Evolutionary conservation across 345 rosid genomes (phyloP).

Genomic region (Moricandia moricandioides): DNA sequence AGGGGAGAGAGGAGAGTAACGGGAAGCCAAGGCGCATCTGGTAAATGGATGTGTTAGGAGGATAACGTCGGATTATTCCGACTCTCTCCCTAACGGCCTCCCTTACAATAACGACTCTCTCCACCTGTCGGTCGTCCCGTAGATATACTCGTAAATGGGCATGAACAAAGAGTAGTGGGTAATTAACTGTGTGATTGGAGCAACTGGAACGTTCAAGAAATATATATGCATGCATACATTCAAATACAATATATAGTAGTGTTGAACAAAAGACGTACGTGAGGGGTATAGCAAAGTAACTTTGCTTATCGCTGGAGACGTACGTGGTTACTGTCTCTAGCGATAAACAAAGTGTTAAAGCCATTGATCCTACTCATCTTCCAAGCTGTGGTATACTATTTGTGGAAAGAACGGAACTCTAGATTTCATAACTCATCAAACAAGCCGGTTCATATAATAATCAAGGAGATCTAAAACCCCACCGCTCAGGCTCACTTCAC

Average conservation of each 20-base stretch:
- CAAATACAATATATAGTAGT: neutral
- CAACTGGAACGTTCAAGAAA: slow-evolving; percentile 49
- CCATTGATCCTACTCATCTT: too few species aligned
- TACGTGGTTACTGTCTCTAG: too few species aligned
- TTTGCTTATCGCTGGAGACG: too few species aligned
- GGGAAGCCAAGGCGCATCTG: slow-evolving; percentile 57
- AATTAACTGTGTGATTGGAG: slow-evolving; percentile 59
- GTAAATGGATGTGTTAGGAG: slow-evolving; percentile 66
- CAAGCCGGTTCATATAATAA: too few species aligned
- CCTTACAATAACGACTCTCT: slow-evolving; percentile 39
- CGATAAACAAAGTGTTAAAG: too few species aligned
- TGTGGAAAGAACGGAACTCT: too few species aligned
- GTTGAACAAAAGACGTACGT: slow-evolving; percentile 24
- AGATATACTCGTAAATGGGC: slow-evolving; percentile 60
- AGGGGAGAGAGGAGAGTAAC: slow-evolving; percentile 53
- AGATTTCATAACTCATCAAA: too few species aligned
- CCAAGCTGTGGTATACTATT: too few species aligned
- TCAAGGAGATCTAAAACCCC: too few species aligned
- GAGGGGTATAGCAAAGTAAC: slow-evolving; percentile 34
- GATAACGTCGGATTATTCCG: slow-evolving; percentile 56
- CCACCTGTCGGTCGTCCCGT: slow-evolving; percentile 45
- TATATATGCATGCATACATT: neutral
- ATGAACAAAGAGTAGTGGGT: slow-evolving; percentile 64
- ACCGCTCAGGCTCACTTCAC: too few species aligned
- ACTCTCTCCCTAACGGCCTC: slow-evolving; percentile 36